Evolutionary conservation across 345 rosid genomes (phyloP).

Genomic region (Triadica sebifera): DNA sequence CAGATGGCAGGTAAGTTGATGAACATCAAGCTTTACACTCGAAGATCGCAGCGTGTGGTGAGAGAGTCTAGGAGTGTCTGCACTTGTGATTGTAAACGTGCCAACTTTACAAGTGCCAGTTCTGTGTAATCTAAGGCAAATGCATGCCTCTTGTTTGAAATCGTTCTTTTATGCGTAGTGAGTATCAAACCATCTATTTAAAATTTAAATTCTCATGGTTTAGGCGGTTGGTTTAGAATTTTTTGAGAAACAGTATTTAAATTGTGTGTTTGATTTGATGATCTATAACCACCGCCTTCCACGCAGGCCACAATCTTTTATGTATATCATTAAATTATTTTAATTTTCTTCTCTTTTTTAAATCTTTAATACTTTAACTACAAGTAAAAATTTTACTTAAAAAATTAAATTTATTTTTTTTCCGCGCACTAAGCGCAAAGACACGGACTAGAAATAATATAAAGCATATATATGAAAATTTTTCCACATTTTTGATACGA

Average conservation of each 20-base stretch:
- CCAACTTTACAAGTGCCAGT: slow-evolving; percentile 42
- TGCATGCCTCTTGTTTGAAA: neutral
- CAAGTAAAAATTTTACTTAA: too few species aligned
- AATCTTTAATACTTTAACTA: too few species aligned
- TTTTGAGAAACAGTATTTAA: neutral
- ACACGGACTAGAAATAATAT: too few species aligned
- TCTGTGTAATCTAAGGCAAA: neutral
- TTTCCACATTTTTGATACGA: too few species aligned
- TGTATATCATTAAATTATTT: too few species aligned
- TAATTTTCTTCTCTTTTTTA: too few species aligned
- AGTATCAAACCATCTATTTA: slow-evolving; percentile 3
- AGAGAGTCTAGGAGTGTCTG: slow-evolving; percentile 77
- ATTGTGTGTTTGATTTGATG: neutral
- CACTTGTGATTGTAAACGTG: slow-evolving; percentile 68
- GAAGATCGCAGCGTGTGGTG: slow-evolving; percentile 72
- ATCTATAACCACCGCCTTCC: neutral
- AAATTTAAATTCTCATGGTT: neutral
- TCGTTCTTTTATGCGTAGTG: neutral
- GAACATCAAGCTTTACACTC: slow-evolving; percentile 77
- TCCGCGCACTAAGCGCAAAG: too few species aligned
- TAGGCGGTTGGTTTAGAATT: neutral
- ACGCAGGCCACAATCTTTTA: neutral
- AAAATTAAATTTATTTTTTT: too few species aligned
- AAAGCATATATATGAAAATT: too few species aligned
- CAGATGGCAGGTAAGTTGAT: slow-evolving; percentile 88